Evolutionary conservation across 805 yeast species (phyloP), one percentile per base, ranked within the genome.

Genomic region (Yarrowia yakushimensis): DNA sequence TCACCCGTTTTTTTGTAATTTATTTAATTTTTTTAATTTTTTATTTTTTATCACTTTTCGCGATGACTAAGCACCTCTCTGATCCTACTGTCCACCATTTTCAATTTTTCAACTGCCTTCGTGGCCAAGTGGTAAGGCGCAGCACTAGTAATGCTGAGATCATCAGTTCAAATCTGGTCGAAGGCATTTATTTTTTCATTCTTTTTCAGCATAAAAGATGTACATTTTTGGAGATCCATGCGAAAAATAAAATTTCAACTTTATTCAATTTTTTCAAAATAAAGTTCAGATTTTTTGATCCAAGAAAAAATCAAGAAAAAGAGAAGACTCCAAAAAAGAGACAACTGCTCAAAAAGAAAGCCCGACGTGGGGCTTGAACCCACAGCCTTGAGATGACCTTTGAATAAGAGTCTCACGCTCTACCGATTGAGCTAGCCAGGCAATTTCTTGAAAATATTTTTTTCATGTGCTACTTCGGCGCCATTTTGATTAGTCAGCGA

Each of bases 311-410:
- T 9, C 2, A 10, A 7, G 30, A n/a, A n/a, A 20, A 43, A 43
- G 27, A 25, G 15, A 13, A 11, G 27, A 27, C 12, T 4, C n/a
- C 8, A n/a, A 13, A 43, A 10, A n/a, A 23, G 3, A 15, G 27
- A 25, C 8, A 8, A n/a, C n/a, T 25, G 27, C 27, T 31, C 31
- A 34, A 50, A 52, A 52, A 52, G 59, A 36, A 17, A 52, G 59
- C 59, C 59, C 59, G 59, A 52, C 59, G 59, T 52, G 59, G 59
- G 59, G 59, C 59, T 52, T 52, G 59, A 52, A 52, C 59, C 59
- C 59, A 52, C 59, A 52, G 59, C 59, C 59, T 52, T 52, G 59
- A 52, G 59, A 52, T 52, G 20, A 17, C 59, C 28, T 22, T 34
- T 17, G 23, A 25, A 28, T 52, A 52, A 52, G 59, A 52, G 59